Base-by-base conservation (phyloP, 768 basidiomycete species). In the Serendipita indica region DNA sequence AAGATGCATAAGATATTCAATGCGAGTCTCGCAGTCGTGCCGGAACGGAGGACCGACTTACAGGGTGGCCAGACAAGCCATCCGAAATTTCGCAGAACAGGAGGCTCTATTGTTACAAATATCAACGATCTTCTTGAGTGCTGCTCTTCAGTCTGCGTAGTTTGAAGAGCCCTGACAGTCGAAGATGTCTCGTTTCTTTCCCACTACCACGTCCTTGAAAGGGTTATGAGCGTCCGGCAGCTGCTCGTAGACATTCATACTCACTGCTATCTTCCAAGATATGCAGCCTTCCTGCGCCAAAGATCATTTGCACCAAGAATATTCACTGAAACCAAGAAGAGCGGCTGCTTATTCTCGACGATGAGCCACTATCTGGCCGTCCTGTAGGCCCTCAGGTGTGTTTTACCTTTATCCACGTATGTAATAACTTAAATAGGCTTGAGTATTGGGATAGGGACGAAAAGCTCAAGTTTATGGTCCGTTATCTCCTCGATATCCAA, bases 391-490 rank as follows among this genome's bases (percentile, higher is more conserved):
- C 83, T 22, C 88, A 89, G 76, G 79, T 79, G 63, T 60, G 60
- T 14, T 33, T n/a, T 16, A n/a, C 6, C 14, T n/a, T n/a, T n/a
- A n/a, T n/a, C n/a, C n/a, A n/a, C n/a, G n/a, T n/a, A n/a, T n/a
- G n/a, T n/a, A n/a, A n/a, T n/a, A n/a, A n/a, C 45, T 14, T 16
- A 34, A 20, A 20, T 57, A 3, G 1, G 34, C 58, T 54, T 10
- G 61, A 82, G 74, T 90, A 90, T 67, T 89, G 84, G 84, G 85
- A 89, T 61, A 68, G 80, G 45, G 72, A 74, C 59, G 83, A 85
- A 66, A 92, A 92, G 70, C 72, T 93, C 39, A 74, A 73, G 64
- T 93, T 92, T 68, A 93, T 92, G 89, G 80, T 86, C 64, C 77
- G 67, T 62, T 89, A 92, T 67, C 80, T 78, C 18, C 90, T 91